Evolutionary conservation across 129 eudicot genomes (phyloP).

Genomic region (Sambucus nigra): DNA sequence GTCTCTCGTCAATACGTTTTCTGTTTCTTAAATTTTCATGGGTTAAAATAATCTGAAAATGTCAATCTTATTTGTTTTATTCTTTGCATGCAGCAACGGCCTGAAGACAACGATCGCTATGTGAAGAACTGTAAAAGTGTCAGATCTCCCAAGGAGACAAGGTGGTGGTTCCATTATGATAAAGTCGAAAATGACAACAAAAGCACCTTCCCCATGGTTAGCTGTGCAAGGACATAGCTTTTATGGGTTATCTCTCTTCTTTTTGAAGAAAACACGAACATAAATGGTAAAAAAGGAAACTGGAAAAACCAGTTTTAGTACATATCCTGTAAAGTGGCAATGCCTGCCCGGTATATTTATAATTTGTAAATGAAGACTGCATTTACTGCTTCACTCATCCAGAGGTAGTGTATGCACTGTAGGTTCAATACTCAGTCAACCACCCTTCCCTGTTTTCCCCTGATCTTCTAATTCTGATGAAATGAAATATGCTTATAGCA

Average conservation of each 20-base stretch:
- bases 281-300: slow-evolving; percentile 16
- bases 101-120: slow-evolving; percentile 73
- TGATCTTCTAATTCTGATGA: no score
- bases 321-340: slow-evolving; percentile 15
- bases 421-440: background rate
- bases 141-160: slow-evolving; percentile 79
- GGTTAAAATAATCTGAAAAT: background rate
- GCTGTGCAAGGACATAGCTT: slow-evolving; percentile 9
- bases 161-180: slow-evolving; percentile 91
- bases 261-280: background rate
- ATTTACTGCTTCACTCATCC: no score
- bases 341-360: slow-evolving; percentile 8
- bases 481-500: no score
- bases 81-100: slow-evolving; percentile 46
- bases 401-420: background rate
- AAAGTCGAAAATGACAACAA: slow-evolving; percentile 38
- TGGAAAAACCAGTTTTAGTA: background rate
- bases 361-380: slow-evolving; percentile 31
- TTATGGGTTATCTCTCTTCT: slow-evolving; percentile 7
- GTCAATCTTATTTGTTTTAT: slow-evolving; percentile 2
- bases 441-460: background rate
- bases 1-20: background rate
- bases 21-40: background rate
- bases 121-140: slow-evolving; percentile 70
- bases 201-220: slow-evolving; percentile 1